Evolutionary conservation across 345 rosid genomes (phyloP).

Genomic region (Physaria fendleri): DNA sequence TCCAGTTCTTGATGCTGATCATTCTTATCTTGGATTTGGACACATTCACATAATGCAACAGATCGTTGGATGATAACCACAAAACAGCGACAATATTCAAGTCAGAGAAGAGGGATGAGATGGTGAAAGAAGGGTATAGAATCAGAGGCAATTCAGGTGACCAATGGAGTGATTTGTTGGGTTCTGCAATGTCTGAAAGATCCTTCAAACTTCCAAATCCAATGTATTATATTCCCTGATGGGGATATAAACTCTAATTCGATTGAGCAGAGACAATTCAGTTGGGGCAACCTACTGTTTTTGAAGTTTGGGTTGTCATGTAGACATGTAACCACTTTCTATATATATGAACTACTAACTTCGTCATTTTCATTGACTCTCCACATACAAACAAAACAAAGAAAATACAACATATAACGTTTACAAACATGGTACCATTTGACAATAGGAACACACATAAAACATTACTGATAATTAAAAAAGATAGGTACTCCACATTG

Average conservation of each 20-base stretch:
- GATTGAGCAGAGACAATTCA: not conserved
- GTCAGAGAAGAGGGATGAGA: conserved; percentile 72
- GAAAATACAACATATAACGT: conserved; percentile 5
- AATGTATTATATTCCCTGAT: conserved; percentile 63
- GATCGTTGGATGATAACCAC: conserved; percentile 46
- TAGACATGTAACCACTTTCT: conserved; percentile 7
- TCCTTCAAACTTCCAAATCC: conserved; percentile 91
- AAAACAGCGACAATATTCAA: conserved; percentile 58
- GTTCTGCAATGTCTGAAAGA: conserved; percentile 45
- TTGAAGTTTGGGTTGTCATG: conserved; percentile 13
- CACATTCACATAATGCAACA: conserved; percentile 17
- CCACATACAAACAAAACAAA: conserved; percentile 5
- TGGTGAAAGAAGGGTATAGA: conserved; percentile 58
- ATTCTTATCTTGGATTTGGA: not conserved
- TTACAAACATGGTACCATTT: conserved; percentile 19
- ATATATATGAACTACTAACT: not conserved
- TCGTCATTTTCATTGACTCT: not conserved
- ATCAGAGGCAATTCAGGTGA: conserved; percentile 85
- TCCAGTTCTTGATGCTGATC: not conserved
- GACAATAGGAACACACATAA: conserved; percentile 3
- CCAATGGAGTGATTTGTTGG: conserved; percentile 89
- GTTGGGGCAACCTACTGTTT: not conserved
- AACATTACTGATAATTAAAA: not conserved
- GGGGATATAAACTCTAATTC: not conserved
- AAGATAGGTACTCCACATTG: not conserved